A percentile compares a stretch with the other conserved stretches of the same genome.
phyloP scores from a whole-genome alignment of 2,329 filamentous ascomycete genomes.

The Iodosphaeria phyllophila region DNA sequence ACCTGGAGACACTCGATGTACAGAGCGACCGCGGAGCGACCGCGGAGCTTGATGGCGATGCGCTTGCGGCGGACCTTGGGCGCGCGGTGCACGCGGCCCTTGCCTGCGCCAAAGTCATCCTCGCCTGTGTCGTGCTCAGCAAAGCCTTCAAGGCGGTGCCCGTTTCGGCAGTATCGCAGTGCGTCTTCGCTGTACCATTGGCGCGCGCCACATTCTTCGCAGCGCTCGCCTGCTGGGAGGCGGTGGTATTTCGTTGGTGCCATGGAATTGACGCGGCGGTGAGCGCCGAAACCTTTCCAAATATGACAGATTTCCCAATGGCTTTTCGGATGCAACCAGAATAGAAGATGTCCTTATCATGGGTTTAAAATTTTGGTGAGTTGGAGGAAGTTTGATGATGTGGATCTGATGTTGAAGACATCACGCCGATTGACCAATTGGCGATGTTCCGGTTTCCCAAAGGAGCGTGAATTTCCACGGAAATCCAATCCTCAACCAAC shows the following conservation, averaged over 20 bases:
- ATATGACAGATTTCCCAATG: no score
- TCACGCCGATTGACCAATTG: no score
- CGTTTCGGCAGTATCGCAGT: slow-evolving; percentile 60
- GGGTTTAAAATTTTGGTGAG: no score
- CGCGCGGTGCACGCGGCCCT: slow-evolving; percentile 33
- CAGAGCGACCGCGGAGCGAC: slow-evolving; percentile 52
- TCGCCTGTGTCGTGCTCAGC: slow-evolving; percentile 38
- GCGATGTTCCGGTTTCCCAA: no score
- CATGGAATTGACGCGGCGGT: no score
- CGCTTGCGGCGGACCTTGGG: slow-evolving; percentile 38
- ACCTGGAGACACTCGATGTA: slow-evolving; percentile 76
- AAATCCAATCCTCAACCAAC: no score
- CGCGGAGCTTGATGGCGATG: slow-evolving; percentile 36
- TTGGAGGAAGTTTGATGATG: no score
- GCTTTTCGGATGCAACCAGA: no score
- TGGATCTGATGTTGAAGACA: no score
- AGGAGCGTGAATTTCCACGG: no score
- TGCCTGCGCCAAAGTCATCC: slow-evolving; percentile 47
- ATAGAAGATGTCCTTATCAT: no score
- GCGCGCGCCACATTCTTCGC: slow-evolving; percentile 49
- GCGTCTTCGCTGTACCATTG: slow-evolving; percentile 61
- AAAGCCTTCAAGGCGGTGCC: slow-evolving; percentile 56
- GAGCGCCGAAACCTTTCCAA: no score
- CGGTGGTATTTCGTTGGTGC: slow-evolving; percentile 24
- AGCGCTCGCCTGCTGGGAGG: slow-evolving; percentile 33